phyloP scores from a whole-genome alignment of 176 grass and related monocot species.

The Carex pumila region DNA sequence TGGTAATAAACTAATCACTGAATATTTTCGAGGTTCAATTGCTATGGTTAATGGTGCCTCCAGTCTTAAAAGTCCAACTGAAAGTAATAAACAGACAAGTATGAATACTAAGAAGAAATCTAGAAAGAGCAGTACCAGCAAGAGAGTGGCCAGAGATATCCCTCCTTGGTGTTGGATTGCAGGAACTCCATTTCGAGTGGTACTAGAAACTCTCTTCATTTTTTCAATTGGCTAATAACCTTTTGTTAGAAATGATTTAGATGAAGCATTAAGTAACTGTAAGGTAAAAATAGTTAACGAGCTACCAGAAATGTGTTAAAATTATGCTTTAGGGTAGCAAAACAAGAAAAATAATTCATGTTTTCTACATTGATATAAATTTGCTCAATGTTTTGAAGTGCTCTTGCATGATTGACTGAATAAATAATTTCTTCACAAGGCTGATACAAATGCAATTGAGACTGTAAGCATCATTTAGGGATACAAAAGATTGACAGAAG shows the following conservation, averaged over 20 bases:
- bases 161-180: constrained; percentile 80
- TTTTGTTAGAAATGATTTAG: neutral
- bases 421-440: neutral
- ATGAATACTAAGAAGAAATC: constrained; percentile 27
- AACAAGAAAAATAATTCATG: neutral
- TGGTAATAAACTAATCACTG: constrained; percentile 88
- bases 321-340: neutral
- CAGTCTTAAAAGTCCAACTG: constrained; percentile 28
- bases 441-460: neutral
- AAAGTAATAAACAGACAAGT: constrained; percentile 29
- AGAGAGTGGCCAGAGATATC: constrained; percentile 54
- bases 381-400: neutral
- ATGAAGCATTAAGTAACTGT: neutral
- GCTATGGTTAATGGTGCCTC: constrained; percentile 22
- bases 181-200: constrained; percentile 95
- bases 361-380: neutral
- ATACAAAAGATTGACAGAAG: neutral
- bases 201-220: constrained; percentile 22
- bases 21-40: constrained; percentile 61
- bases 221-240: neutral
- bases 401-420: neutral
- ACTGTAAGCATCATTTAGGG: neutral
- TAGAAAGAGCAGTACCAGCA: constrained; percentile 29
- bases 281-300: neutral
- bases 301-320: neutral